These are phyloP conservation scores for Kuraishia cidri DNA, from an alignment of 805 yeast genomes.

Conservation along the genomic window DNA sequence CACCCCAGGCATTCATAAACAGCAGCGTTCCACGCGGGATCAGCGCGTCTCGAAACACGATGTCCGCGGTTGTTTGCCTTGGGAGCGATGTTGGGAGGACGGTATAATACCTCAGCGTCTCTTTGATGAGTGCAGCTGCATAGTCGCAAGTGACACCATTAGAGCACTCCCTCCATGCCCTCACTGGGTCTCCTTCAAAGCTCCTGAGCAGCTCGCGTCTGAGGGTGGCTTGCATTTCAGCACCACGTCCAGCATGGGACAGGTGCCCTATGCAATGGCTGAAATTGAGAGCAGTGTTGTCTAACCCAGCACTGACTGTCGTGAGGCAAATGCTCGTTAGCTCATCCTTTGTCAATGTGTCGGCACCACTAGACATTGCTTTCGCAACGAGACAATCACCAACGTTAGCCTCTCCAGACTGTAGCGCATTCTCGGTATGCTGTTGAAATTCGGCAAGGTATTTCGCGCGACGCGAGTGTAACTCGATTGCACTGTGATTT, in stretches of 20 bases:
- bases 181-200: conserved; percentile 18
- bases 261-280: conserved; percentile 55
- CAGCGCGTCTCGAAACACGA: conserved; percentile 25
- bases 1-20: conserved; percentile 63
- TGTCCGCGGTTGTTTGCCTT: conserved; percentile 42
- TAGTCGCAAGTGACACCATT: conserved; percentile 31
- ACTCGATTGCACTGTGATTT: conserved; percentile 16
- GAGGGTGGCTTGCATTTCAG: conserved; percentile 33
- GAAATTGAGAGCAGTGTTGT: conserved; percentile 58
- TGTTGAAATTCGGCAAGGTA: conserved; percentile 34
- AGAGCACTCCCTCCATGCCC: conserved; percentile 25
- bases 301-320: conserved; percentile 75
- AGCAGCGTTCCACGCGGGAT: conserved; percentile 52
- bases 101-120: conserved; percentile 51
- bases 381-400: conserved; percentile 1
- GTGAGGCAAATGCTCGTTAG: conserved; percentile 56
- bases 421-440: background rate
- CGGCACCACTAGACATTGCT: conserved; percentile 2
- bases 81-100: conserved; percentile 66
- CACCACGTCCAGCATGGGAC: conserved; percentile 29
- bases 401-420: background rate
- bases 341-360: conserved; percentile 26
- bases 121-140: conserved; percentile 50
- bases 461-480: conserved; percentile 31
- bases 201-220: conserved; percentile 24